These are phyloP conservation scores for Arctium minus DNA, from an alignment of 129 eudicot genomes.

Conservation along the genomic window DNA sequence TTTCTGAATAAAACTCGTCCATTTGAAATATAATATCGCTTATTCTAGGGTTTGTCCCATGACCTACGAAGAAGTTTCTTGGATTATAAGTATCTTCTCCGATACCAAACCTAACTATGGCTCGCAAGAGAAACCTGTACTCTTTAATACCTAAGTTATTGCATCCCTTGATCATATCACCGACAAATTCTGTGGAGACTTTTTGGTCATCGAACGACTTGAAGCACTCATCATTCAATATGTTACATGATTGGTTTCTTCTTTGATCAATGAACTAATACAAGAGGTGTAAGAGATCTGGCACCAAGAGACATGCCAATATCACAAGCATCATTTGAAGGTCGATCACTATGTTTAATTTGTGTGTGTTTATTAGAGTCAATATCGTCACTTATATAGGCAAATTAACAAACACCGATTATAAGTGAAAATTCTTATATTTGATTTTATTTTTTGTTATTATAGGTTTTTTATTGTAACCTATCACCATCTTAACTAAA, in stretches of 20 bases:
- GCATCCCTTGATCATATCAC: slow-evolving; percentile 30
- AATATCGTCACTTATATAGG: slow-evolving; percentile 9
- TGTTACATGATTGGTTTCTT: slow-evolving; percentile 29
- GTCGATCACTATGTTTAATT: background rate
- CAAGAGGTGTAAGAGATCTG: slow-evolving; percentile 10
- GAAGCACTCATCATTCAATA: slow-evolving; percentile 47
- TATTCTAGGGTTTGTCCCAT: slow-evolving; percentile 22
- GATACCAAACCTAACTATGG: slow-evolving; percentile 43
- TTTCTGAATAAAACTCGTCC: slow-evolving; percentile 40
- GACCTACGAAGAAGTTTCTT: slow-evolving; percentile 34
- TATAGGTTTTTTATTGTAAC: background rate
- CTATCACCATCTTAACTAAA: background rate
- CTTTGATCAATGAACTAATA: slow-evolving; percentile 15
- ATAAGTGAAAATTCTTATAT: too few species aligned
- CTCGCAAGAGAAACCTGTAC: slow-evolving; percentile 32
- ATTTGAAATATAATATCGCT: slow-evolving; percentile 29
- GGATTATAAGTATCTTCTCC: slow-evolving; percentile 52
- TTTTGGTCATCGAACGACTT: slow-evolving; percentile 38
- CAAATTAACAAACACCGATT: background rate
- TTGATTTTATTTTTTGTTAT: too few species aligned
- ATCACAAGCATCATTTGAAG: slow-evolving; percentile 18
- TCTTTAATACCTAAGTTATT: slow-evolving; percentile 30
- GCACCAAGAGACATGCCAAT: slow-evolving; percentile 17
- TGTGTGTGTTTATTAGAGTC: background rate
- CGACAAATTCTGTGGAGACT: slow-evolving; percentile 33